Conservation (phyloP, 306 rosid species). For the Pyrus communis region DNA sequence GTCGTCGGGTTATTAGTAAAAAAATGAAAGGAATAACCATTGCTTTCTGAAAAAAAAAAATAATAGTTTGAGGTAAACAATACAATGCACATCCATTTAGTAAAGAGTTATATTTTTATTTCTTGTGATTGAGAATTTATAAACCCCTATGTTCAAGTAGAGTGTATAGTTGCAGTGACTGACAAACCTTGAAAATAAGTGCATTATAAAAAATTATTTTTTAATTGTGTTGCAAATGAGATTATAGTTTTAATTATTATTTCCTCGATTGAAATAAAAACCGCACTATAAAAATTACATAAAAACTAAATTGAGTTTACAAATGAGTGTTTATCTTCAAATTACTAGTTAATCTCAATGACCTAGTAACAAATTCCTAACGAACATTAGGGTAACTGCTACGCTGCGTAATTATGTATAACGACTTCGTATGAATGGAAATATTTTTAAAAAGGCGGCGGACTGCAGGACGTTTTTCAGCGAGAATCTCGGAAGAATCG, state of each 20-base stretch:
- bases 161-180: background rate
- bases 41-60: background rate
- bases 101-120: background rate
- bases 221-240: background rate
- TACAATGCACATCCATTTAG: background rate
- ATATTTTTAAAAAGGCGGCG: background rate
- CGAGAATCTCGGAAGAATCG: background rate
- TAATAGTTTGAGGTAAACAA: background rate
- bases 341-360: background rate
- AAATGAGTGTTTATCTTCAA: background rate
- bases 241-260: background rate
- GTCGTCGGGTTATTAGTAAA: background rate
- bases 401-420: background rate
- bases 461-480: background rate
- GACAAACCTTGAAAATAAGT: background rate
- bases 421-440: background rate
- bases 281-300: background rate
- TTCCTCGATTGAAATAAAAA: background rate
- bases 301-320: background rate
- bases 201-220: background rate
- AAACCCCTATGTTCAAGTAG: background rate
- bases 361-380: background rate
- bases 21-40: background rate
- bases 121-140: background rate
- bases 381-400: background rate